phyloP scores from a whole-genome alignment of 371 early-diverging fungal species.

The Rhizopus delemar region DNA sequence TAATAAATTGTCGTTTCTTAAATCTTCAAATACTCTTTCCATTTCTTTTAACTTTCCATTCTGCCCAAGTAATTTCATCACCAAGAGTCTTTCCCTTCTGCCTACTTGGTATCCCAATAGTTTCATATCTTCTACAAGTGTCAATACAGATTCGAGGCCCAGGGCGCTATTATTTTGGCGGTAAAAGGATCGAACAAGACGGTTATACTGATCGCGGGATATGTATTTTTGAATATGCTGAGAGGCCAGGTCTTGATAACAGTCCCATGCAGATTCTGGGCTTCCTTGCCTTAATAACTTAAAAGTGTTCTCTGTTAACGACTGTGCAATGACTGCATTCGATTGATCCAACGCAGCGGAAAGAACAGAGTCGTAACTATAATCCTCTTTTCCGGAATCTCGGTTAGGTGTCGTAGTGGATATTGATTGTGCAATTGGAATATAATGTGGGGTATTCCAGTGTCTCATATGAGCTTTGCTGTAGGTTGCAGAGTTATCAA shows the following conservation, averaged over 20 bases:
- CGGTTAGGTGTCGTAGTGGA: neutral
- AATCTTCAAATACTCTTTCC: slow-evolving; percentile 39
- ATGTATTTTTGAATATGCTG: slow-evolving; percentile 36
- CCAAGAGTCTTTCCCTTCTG: slow-evolving; percentile 33
- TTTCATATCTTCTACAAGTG: slow-evolving; percentile 46
- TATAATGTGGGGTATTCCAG: neutral
- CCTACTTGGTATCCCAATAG: slow-evolving; percentile 35
- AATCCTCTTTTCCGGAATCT: neutral
- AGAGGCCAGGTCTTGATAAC: slow-evolving; percentile 38
- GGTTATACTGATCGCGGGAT: slow-evolving; percentile 35
- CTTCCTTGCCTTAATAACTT: slow-evolving; percentile 25
- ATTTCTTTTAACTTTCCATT: slow-evolving; percentile 44
- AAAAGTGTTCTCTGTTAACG: slow-evolving; percentile 31
- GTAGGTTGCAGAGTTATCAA: neutral
- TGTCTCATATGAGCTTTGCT: neutral
- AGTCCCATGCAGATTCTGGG: slow-evolving; percentile 48
- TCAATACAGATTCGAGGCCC: slow-evolving; percentile 32
- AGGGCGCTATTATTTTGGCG: slow-evolving; percentile 16
- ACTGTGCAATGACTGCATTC: slow-evolving; percentile 36
- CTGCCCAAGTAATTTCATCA: slow-evolving; percentile 42
- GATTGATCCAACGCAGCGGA: slow-evolving; percentile 47
- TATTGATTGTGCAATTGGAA: neutral
- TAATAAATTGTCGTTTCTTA: slow-evolving; percentile 13
- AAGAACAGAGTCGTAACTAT: slow-evolving; percentile 20
- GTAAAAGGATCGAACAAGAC: slow-evolving; percentile 32